A percentile compares a stretch with the other conserved stretches of the same genome.
Conservation (phyloP, 2,329 filamentous ascomycete species). For the Bipolaris oryzae region DNA sequence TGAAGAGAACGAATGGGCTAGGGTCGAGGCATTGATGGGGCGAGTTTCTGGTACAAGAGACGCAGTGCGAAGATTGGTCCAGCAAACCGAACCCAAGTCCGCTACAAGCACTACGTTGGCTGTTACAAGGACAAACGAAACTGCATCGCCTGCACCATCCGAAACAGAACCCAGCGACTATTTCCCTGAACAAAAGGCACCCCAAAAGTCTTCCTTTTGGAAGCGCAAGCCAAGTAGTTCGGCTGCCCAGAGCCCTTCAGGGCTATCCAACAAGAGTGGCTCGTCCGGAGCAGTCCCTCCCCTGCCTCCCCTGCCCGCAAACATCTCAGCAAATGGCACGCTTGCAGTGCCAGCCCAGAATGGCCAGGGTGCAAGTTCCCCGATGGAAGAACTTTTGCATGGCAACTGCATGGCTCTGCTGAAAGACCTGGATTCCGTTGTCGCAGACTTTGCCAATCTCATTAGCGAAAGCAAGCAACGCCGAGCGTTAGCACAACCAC, state of each 20-base stretch:
- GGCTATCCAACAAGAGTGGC: conserved; percentile 56
- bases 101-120: conserved; percentile 43
- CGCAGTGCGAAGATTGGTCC: conserved; percentile 82
- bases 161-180: conserved; percentile 61
- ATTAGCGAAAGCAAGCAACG: conserved; percentile 80
- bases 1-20: conserved; percentile 84
- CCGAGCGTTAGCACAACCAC: conserved; percentile 62
- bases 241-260: conserved; percentile 50
- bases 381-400: conserved; percentile 68
- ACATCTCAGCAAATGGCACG: conserved; percentile 33
- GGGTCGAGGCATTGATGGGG: conserved; percentile 83
- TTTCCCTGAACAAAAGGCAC: conserved; percentile 51
- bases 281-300: conserved; percentile 50
- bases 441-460: conserved; percentile 79
- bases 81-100: conserved; percentile 76
- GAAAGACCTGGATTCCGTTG: conserved; percentile 80
- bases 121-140: conserved; percentile 37
- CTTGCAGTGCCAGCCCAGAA: conserved; percentile 47
- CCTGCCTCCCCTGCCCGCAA: conserved; percentile 44
- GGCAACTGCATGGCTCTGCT: conserved; percentile 85
- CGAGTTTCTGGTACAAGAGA: conserved; percentile 87
- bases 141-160: conserved; percentile 48
- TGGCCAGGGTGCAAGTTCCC: conserved; percentile 50
- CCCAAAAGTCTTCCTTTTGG: conserved; percentile 82
- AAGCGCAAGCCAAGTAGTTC: conserved; percentile 77